Evolutionary conservation across 768 basidiomycete genomes (phyloP).

Genomic region (Crepidotus variabilis): DNA sequence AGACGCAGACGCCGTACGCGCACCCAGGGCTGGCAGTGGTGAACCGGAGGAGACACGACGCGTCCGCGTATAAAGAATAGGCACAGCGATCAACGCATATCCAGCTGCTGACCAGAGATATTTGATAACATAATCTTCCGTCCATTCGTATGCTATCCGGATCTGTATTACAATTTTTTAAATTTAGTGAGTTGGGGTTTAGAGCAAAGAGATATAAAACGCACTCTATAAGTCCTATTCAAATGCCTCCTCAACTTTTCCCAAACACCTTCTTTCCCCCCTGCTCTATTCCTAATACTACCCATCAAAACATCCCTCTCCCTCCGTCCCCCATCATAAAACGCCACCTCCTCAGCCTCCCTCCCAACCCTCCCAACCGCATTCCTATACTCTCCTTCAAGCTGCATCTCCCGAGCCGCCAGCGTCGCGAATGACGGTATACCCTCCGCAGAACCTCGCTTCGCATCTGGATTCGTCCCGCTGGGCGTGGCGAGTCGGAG

Average conservation of each 20-base stretch:
- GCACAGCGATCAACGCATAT: slow-evolving; percentile 88
- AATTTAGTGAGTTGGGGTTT: background rate
- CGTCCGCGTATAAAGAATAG: slow-evolving; percentile 69
- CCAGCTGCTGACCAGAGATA: slow-evolving; percentile 94
- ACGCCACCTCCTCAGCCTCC: slow-evolving; percentile 94
- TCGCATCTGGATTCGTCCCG: background rate
- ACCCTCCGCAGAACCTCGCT: too few relatives aligned
- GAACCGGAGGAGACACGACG: too few relatives aligned
- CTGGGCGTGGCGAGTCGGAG: slow-evolving; percentile 66
- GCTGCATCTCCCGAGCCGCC: slow-evolving; percentile 80
- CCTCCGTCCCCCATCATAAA: slow-evolving; percentile 84
- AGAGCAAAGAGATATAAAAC: slow-evolving; percentile 6
- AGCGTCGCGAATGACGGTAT: slow-evolving; percentile 84
- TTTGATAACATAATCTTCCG: slow-evolving; percentile 95
- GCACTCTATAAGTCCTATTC: slow-evolving; percentile 86
- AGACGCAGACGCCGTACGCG: too few relatives aligned
- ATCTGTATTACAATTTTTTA: slow-evolving; percentile 41
- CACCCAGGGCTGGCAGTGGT: too few relatives aligned
- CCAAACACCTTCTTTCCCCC: background rate
- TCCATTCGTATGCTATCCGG: slow-evolving; percentile 91
- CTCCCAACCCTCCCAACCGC: slow-evolving; percentile 84
- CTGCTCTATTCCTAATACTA: background rate
- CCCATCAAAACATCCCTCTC: slow-evolving; percentile 79
- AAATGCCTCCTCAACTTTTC: slow-evolving; percentile 76
- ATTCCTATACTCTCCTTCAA: slow-evolving; percentile 89